Evolutionary conservation across 176 grass and related monocot species (phyloP), one percentile per base, ranked within the genome.

Genomic region (Sorghum bicolor): DNA sequence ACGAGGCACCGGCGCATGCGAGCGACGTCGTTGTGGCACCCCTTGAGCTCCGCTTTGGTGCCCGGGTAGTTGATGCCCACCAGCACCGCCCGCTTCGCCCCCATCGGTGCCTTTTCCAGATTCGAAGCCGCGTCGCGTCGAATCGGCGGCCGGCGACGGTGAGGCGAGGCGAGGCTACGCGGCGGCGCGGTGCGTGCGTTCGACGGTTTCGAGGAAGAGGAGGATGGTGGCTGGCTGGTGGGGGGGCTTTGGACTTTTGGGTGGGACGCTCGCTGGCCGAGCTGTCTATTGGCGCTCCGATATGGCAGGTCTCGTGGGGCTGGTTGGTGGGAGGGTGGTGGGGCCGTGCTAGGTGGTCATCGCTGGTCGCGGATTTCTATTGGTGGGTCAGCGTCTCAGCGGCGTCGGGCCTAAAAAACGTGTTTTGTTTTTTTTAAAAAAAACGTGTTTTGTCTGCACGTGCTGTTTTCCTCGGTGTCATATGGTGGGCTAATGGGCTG

Each of bases 41-140:
- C 95, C 37, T 86, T 87, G 57, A 97, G 92, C 90, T 97, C 90
- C 19, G 64, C 86, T 48, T 89, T 81, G 16, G 92, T 93, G 48
- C 95, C 95, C 19, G 86, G 70, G 88, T 97, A 97, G 90, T 91
- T 97, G 74, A 88, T 89, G 32, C 95, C 95, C 69, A 97, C 90
- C 74, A 97, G 72, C 25, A 94, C 22, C 38, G 85, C 93, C 70
- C 66, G 85, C 83, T 92, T 95, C 68, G 58, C 70, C n/a, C 82
- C 92, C 89, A 94, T 94, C 76, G 61, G 10, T 19, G 6, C 25
- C 69, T 38, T 91, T 89, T 89, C 62, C 81, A 64, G 4, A 26
- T 75, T 28, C 77, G 70, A 90, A 85, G 20, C 80, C 72, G 75
- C 11, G 52, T 55, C 52, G 52, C 53, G 77, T 22, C 40, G 26